A percentile compares a stretch with the other conserved stretches of the same genome.
phyloP scores from a whole-genome alignment of 2,329 filamentous ascomycete genomes.

The Colletotrichum lentis region DNA sequence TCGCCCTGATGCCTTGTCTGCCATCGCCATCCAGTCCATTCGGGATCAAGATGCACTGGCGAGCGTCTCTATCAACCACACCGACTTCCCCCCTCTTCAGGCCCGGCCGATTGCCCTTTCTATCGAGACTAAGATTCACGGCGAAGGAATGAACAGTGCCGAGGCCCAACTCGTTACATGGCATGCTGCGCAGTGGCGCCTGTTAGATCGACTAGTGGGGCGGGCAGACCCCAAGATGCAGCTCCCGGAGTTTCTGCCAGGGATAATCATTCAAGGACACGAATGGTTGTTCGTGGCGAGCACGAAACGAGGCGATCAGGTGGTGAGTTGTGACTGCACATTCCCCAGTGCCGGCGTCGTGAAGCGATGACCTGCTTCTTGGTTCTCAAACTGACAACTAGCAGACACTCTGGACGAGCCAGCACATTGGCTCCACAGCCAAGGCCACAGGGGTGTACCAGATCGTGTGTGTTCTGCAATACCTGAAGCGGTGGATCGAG shows the following conservation, averaged over 20 bases:
- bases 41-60: slow-evolving; percentile 2
- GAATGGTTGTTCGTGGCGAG: slow-evolving; percentile 25
- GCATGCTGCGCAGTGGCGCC: slow-evolving; percentile 22
- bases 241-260: slow-evolving; percentile 16
- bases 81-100: slow-evolving; percentile 7
- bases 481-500: slow-evolving; percentile 30
- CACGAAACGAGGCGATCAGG: slow-evolving; percentile 12
- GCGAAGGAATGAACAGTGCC: slow-evolving; percentile 8
- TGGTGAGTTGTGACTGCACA: background rate
- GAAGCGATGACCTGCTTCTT: no score
- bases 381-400: background rate
- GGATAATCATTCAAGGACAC: slow-evolving; percentile 16
- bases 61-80: slow-evolving; percentile 21
- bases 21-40: background rate
- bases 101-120: slow-evolving; percentile 12
- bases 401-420: slow-evolving; percentile 17
- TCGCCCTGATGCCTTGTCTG: background rate
- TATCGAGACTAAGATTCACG: slow-evolving; percentile 23
- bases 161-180: slow-evolving; percentile 13
- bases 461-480: slow-evolving; percentile 34
- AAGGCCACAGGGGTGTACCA: slow-evolving; percentile 37
- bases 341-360: no score
- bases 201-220: slow-evolving; percentile 1
- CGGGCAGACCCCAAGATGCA: background rate
- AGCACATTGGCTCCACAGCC: slow-evolving; percentile 29